Conservation (phyloP, 306 rosid species). For the Macrotyloma uniflorum region DNA sequence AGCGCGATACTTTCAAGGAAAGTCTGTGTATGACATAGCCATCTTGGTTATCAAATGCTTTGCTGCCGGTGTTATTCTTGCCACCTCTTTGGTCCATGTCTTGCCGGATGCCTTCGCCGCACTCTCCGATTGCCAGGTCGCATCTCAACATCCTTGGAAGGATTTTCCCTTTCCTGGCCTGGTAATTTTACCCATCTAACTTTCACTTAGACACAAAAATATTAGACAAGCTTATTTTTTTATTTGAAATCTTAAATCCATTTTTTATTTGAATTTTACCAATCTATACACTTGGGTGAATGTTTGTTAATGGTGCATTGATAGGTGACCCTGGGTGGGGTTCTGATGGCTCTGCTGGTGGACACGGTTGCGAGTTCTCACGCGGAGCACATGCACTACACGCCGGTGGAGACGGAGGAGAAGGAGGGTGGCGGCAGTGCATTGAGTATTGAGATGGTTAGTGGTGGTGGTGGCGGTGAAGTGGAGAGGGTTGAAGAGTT, state of each 20-base stretch:
- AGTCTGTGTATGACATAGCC: slow-evolving; percentile 65
- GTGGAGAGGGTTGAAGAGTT: slow-evolving; percentile 42
- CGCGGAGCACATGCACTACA: slow-evolving; percentile 53
- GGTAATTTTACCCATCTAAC: background rate
- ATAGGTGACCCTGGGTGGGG: slow-evolving; percentile 61
- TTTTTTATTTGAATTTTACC: too few species aligned
- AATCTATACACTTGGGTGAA: background rate
- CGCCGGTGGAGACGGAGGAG: slow-evolving; percentile 41
- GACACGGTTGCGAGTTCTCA: slow-evolving; percentile 74
- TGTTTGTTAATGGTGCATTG: background rate
- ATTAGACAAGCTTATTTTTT: too few species aligned
- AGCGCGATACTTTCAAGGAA: slow-evolving; percentile 72
- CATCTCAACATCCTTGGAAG: slow-evolving; percentile 75
- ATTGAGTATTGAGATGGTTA: slow-evolving; percentile 20
- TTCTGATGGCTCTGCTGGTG: slow-evolving; percentile 57
- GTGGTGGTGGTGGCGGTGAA: slow-evolving; percentile 9
- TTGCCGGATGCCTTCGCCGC: slow-evolving; percentile 78
- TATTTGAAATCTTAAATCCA: too few species aligned
- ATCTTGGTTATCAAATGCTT: slow-evolving; percentile 72
- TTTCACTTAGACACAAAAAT: background rate
- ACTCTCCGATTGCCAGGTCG: slow-evolving; percentile 69
- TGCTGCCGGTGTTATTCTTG: slow-evolving; percentile 84
- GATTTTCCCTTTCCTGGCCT: slow-evolving; percentile 82
- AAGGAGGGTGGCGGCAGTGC: slow-evolving; percentile 7
- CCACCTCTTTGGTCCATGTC: slow-evolving; percentile 85